These are phyloP conservation scores for Alternaria metachromatica DNA, from an alignment of 2,329 filamentous ascomycete genomes.

Conservation along the genomic window DNA sequence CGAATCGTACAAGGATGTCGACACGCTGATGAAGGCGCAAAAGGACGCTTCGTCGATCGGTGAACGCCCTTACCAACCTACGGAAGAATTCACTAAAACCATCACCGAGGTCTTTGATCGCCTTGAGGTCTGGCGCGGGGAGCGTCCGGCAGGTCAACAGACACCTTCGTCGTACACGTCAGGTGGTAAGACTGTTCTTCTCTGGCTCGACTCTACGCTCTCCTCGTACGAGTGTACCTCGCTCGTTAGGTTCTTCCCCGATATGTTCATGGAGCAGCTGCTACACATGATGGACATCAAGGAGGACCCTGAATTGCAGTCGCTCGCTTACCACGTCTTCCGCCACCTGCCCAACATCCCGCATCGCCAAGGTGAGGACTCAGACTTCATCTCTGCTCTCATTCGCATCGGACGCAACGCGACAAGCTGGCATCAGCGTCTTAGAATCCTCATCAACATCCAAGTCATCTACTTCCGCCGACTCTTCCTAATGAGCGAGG, in stretches of 20 bases:
- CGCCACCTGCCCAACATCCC: constrained; percentile 95
- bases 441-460: constrained; percentile 96
- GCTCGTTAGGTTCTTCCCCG: constrained; percentile 88
- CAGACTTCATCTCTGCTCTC: constrained; percentile 81
- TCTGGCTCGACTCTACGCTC: constrained; percentile 92
- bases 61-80: constrained; percentile 80
- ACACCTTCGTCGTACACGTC: constrained; percentile 94
- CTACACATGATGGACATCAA: constrained; percentile 99
- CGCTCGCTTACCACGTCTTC: constrained; percentile 94
- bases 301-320: constrained; percentile 94
- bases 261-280: constrained; percentile 87
- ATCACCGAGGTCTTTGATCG: constrained; percentile 78
- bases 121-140: constrained; percentile 85
- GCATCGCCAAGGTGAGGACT: constrained; percentile 84
- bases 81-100: constrained; percentile 73
- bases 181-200: constrained; percentile 91
- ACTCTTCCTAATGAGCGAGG: constrained; percentile 80
- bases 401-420: constrained; percentile 87
- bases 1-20: constrained; percentile 86
- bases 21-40: constrained; percentile 77
- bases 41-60: constrained; percentile 82
- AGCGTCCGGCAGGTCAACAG: constrained; percentile 85
- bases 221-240: constrained; percentile 93
- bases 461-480: constrained; percentile 98
- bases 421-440: constrained; percentile 90